Base-by-base conservation (phyloP, 225 moss, liverwort and hornwort genomes). In the Straminergon stramineum region DNA sequence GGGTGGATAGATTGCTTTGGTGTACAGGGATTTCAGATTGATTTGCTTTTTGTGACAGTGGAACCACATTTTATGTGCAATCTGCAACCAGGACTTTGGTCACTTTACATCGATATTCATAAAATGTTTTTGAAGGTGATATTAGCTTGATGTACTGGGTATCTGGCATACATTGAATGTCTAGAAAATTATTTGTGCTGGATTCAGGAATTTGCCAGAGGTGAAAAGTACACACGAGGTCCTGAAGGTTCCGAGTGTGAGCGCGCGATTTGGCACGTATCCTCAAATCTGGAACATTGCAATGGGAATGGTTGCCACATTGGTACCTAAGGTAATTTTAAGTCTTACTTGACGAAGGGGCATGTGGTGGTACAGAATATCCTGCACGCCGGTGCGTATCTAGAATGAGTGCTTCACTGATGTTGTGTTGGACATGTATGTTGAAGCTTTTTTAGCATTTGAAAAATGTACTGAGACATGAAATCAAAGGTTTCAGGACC, bases 221-320 rank as follows among this genome's bases (percentile, higher is more conserved):
- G 95, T 95, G 66, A 82, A 82, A 89, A 97, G 96, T 86, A 94
- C 95, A 89, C 94, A 96, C 90, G 43, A 93, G 73, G 89, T 94
- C 18, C 86, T 97, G 22, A 91, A 91, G 86, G 94, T 96, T 82
- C 97, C 96, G 60, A 98, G 93, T 78, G 97, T 97, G 87, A 97
- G 96, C 85, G 98, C 96, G 28, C 91, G 96, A 74, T 98, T 98
- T 84, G 96, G 96, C 86, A 97, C 98, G 7, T 96, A 94, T 88
- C 98, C 96, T 90, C 93, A 95, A 84, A 88, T 98, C 57, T 98
- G 96, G 97, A 98, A 98, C 86, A 93, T 95, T 92, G 95, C 95
- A 70, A 97, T 97, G 96, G 94, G 90, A 85, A 90, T 94, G 35
- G 95, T 98, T 85, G 95, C 97, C 67, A 88, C 91, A 58, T 91